Base-by-base conservation (phyloP, 2,329 filamentous ascomycete genomes). In the Paecilomyces sp. region DNA sequence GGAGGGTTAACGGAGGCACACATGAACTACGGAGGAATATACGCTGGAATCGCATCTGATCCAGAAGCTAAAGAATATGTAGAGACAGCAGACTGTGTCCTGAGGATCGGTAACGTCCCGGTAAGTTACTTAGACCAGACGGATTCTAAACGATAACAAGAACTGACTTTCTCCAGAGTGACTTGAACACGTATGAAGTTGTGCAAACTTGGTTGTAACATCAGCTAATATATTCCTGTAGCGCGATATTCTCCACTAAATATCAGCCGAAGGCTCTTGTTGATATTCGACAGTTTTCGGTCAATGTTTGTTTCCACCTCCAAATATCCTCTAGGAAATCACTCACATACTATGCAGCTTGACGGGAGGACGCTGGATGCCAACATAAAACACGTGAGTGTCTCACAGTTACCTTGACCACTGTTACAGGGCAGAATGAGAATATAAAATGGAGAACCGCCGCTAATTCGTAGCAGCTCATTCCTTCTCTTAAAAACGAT, bases 181-280 rank as follows among this genome's bases (percentile, higher is more conserved):
- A 61, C 41, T 61, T 61, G n/a, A 61, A 61, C 9, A 61, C 59
- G 59, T 61, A 54, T 2, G 59, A 41, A 24, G 3, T 22, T 28
- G 3, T 25, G 6, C 25, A 4, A 4, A 41, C 11, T n/a, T 41
- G 2, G 34, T 13, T 5, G 13, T 1, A 41, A 1, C 2, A 6
- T 41, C 11, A 41, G 34, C 34, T 41, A 41, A 41, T 41, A 41
- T 12, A 41, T 13, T 9, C n/a, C 34, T 15, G 4, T 13, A 61
- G 59, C 7, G 57, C 57, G n/a, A 54, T 50, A 22, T 61, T 61
- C 31, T 58, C 59, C 3, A 31, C 53, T 22, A 25, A 59, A 9
- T 33, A 58, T 22, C 11, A 54, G 18, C 15, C 30, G 7, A 28
- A 25, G 1, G 53, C 54, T 24, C 24, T 59, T n/a, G 50, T 61